These are phyloP conservation scores for Lactarius tabidus DNA, from an alignment of 768 basidiomycete species.

Conservation along the genomic window DNA sequence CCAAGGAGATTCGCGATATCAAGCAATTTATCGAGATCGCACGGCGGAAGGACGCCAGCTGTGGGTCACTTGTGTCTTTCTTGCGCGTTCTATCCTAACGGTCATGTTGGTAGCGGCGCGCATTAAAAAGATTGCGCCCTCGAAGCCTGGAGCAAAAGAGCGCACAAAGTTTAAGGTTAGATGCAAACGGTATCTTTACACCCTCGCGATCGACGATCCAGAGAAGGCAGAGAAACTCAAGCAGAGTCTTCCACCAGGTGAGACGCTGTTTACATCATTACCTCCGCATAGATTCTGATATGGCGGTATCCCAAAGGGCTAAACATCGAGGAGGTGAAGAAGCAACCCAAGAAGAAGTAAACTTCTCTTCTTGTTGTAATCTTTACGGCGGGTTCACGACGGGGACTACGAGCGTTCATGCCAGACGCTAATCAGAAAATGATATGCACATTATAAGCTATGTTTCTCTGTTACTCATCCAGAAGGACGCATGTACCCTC, in stretches of 20 bases:
- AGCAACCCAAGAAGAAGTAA: slow-evolving; percentile 68
- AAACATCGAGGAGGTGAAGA: slow-evolving; percentile 65
- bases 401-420: slow-evolving; percentile 13
- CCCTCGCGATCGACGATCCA: slow-evolving; percentile 90
- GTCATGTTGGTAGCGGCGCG: slow-evolving; percentile 66
- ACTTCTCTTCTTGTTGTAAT: slow-evolving; percentile 1
- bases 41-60: slow-evolving; percentile 92
- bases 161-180: slow-evolving; percentile 98
- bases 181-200: slow-evolving; percentile 96
- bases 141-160: slow-evolving; percentile 62
- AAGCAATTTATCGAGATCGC: slow-evolving; percentile 98
- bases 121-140: slow-evolving; percentile 90
- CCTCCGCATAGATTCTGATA: not conserved
- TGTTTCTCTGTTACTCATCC: slow-evolving; percentile 3
- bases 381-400: not conserved
- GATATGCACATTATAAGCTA: slow-evolving; percentile 16
- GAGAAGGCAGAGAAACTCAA: slow-evolving; percentile 98
- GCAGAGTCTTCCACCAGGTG: slow-evolving; percentile 93
- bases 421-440: slow-evolving; percentile 10
- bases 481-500: slow-evolving; percentile 8
- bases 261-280: slow-evolving; percentile 31
- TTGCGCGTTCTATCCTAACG: slow-evolving; percentile 11
- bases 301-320: slow-evolving; percentile 47
- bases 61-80: slow-evolving; percentile 49
- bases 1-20: slow-evolving; percentile 97